These are phyloP conservation scores for Plantago ovata DNA, from an alignment of 257 asterid genomes.

Conservation along the genomic window DNA sequence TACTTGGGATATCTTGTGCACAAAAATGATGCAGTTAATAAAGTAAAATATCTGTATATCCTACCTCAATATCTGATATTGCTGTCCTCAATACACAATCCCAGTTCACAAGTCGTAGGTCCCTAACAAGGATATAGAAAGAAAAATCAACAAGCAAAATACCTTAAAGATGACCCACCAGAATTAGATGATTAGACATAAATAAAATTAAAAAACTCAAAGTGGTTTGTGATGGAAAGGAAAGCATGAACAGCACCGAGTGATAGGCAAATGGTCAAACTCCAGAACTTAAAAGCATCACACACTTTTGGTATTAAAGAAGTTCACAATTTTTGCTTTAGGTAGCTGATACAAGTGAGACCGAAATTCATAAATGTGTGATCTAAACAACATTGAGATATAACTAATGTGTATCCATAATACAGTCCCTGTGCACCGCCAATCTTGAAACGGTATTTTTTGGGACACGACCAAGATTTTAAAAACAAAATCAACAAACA, in stretches of 20 bases:
- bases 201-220: neutral
- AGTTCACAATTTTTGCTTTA: neutral
- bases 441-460: constrained; percentile 7
- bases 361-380: neutral
- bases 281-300: too few species aligned
- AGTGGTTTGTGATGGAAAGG: too few species aligned
- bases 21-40: constrained; percentile 11
- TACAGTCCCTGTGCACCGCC: neutral
- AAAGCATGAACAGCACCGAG: too few species aligned
- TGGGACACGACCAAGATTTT: constrained; percentile 5
- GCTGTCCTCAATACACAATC: constrained; percentile 89
- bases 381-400: too few species aligned
- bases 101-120: constrained; percentile 92
- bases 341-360: neutral
- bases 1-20: constrained; percentile 6
- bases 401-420: too few species aligned
- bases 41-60: constrained; percentile 10
- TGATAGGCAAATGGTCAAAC: too few species aligned
- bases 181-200: neutral
- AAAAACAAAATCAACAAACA: constrained; percentile 10
- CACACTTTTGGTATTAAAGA: too few species aligned
- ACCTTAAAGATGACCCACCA: neutral
- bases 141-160: constrained; percentile 10
- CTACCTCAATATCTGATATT: constrained; percentile 94
- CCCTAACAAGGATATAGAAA: constrained; percentile 42